These are phyloP conservation scores for Penicillium cinerascens DNA, from an alignment of 495 filamentous ascomycete species.

Conservation along the genomic window DNA sequence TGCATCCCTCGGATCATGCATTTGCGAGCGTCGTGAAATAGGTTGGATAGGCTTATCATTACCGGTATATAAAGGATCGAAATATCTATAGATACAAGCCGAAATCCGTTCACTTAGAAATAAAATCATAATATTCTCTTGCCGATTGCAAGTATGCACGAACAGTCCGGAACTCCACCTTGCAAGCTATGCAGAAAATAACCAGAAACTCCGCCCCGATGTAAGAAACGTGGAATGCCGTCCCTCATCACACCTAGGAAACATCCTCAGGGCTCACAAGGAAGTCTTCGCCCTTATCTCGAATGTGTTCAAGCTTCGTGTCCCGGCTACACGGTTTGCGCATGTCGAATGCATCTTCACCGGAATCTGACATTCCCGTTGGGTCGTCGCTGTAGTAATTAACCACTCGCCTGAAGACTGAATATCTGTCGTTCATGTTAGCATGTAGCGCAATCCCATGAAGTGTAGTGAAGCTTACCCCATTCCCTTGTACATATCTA, in stretches of 20 bases:
- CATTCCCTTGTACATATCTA: constrained; percentile 84
- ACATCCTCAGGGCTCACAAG: constrained; percentile 81
- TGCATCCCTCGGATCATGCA: neutral
- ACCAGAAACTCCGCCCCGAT: neutral
- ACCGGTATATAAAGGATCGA: neutral
- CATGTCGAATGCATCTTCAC: constrained; percentile 95
- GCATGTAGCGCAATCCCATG: neutral
- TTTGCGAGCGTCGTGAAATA: neutral
- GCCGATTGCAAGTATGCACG: neutral
- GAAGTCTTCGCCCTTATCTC: constrained; percentile 78
- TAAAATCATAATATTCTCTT: neutral
- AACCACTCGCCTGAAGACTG: constrained; percentile 80
- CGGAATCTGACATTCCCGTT: constrained; percentile 47
- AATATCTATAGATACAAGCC: neutral
- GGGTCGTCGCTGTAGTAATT: constrained; percentile 89
- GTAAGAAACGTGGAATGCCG: neutral
- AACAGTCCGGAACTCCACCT: neutral
- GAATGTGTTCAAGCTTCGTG: constrained; percentile 68
- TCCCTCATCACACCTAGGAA: constrained; percentile 30
- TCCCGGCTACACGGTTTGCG: constrained; percentile 86
- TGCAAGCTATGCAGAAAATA: neutral
- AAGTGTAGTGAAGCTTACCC: constrained; percentile 52
- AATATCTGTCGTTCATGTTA: constrained; percentile 48
- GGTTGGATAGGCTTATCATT: neutral
- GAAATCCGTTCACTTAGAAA: neutral